phyloP scores from a whole-genome alignment of 306 rosid genomes.

The Ziziphus jujuba region DNA sequence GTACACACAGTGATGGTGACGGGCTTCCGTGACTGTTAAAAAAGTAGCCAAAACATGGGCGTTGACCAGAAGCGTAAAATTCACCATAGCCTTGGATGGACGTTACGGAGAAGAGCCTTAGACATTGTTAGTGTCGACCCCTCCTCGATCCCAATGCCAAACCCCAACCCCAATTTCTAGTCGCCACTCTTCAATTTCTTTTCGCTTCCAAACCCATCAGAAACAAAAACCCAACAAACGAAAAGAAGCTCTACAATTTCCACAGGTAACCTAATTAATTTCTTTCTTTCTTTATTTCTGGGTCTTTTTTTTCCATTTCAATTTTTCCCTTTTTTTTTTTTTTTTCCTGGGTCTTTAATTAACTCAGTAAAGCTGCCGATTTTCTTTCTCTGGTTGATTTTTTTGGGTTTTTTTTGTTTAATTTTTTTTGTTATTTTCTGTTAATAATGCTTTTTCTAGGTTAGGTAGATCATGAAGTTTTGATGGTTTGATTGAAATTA shows the following conservation, averaged over 20 bases:
- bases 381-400: too few relatives aligned
- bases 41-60: background rate
- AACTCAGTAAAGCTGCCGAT: too few relatives aligned
- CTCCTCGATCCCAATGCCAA: background rate
- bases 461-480: too few relatives aligned
- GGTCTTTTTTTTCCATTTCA: background rate
- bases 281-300: background rate
- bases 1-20: background rate
- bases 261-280: background rate
- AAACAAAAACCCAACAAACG: background rate
- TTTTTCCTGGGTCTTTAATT: too few relatives aligned
- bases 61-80: background rate
- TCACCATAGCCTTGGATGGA: background rate
- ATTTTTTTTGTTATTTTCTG: too few relatives aligned
- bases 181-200: background rate
- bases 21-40: background rate
- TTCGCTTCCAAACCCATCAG: background rate
- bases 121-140: background rate
- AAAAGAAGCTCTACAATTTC: background rate
- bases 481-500: too few relatives aligned
- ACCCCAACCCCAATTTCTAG: slow-evolving; percentile 14
- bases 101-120: slow-evolving; percentile 30
- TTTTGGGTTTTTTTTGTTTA: too few relatives aligned
- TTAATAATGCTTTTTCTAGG: too few relatives aligned
- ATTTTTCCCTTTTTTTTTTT: too few relatives aligned